A percentile compares a stretch with the other conserved stretches of the same genome.
Evolutionary conservation across 2,329 filamentous ascomycete genomes (phyloP).

Genomic region (Coniochaeta hoffmannii): DNA sequence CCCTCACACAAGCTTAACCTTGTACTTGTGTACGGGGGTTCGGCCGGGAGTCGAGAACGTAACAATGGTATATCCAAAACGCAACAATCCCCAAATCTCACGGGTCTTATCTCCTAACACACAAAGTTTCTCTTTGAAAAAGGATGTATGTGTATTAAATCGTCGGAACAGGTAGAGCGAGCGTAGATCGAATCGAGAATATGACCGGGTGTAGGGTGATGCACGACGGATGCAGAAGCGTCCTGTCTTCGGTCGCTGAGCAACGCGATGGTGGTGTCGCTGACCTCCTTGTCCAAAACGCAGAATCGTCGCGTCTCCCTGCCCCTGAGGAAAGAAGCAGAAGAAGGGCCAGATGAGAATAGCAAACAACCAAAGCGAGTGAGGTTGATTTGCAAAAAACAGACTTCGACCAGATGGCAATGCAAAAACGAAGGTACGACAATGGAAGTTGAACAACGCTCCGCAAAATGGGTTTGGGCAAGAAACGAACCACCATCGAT

Average conservation of each 20-base stretch:
- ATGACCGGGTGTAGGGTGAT: background rate
- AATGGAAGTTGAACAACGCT: background rate
- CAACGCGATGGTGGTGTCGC: slow-evolving; percentile 11
- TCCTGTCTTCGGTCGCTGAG: slow-evolving; percentile 15
- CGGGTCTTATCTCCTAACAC: too few relatives aligned
- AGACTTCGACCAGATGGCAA: background rate
- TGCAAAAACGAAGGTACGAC: background rate
- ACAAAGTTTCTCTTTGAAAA: too few relatives aligned
- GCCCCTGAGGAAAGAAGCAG: slow-evolving; percentile 9
- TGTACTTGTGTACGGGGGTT: background rate
- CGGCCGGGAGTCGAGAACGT: background rate
- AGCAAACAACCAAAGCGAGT: slow-evolving; percentile 52
- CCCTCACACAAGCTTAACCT: slow-evolving; percentile 16
- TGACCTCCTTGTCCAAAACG: background rate
- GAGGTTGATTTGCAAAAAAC: slow-evolving; percentile 30
- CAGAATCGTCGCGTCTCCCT: slow-evolving; percentile 10
- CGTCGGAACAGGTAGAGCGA: slow-evolving; percentile 4
- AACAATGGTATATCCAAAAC: background rate
- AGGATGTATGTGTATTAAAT: background rate
- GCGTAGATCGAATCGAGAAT: slow-evolving; percentile 2
- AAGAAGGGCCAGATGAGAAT: slow-evolving; percentile 27
- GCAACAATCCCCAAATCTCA: too few relatives aligned
- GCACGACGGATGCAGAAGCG: background rate
- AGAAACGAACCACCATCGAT: background rate
- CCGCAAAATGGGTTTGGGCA: background rate